A percentile compares a stretch with the other conserved stretches of the same genome.
phyloP scores from a whole-genome alignment of 73 alveolate species.

The Paramecium sonneborni region DNA sequence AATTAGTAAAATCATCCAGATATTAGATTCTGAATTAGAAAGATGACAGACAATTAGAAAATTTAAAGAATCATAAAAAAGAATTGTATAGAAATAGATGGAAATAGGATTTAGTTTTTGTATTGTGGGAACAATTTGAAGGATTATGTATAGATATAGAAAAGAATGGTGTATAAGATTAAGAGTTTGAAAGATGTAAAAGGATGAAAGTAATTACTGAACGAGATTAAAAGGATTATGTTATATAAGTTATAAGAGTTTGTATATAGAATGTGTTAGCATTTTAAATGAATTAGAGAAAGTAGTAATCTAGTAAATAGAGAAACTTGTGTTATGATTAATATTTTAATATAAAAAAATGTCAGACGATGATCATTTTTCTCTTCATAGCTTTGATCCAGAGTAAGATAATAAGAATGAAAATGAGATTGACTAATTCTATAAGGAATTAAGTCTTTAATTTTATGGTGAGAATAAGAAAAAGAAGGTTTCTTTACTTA shows the following conservation, averaged over 20 bases:
- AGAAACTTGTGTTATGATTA: neutral
- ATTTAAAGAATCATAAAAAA: no score
- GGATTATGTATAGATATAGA: neutral
- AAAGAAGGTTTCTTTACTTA: slow-evolving; percentile 19
- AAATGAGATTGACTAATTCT: slow-evolving; percentile 11
- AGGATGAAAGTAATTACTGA: neutral
- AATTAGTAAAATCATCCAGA: no score
- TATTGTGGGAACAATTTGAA: no score
- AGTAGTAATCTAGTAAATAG: neutral
- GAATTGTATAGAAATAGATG: no score
- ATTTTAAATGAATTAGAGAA: neutral
- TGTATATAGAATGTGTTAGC: neutral
- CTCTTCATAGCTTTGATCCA: slow-evolving; percentile 31
- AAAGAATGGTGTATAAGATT: neutral
- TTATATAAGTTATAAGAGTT: no score
- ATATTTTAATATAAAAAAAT: neutral
- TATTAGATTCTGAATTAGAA: no score
- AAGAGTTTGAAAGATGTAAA: neutral
- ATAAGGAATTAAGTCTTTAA: slow-evolving; percentile 37
- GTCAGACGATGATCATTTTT: slow-evolving; percentile 46
- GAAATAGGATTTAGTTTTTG: no score
- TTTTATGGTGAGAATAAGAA: slow-evolving; percentile 22
- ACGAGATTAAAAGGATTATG: neutral
- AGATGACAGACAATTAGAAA: no score
- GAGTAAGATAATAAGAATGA: neutral